Base-by-base conservation (phyloP, 805 yeast species). In the Cyberlindnera nakhonratchasimensis region DNA sequence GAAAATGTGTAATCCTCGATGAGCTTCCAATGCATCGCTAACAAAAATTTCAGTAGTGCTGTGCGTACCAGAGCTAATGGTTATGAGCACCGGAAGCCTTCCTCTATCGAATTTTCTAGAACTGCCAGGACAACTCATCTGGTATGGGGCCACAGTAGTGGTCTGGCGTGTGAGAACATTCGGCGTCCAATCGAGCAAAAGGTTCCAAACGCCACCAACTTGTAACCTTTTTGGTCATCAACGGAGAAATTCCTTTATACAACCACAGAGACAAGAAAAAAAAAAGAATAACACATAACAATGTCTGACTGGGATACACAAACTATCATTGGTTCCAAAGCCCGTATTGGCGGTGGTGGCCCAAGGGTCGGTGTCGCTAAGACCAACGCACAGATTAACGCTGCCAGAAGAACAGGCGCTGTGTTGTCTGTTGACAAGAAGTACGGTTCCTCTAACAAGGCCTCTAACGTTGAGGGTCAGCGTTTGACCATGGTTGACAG, bases 341-440 rank as follows among this genome's bases (percentile, higher is more conserved):
- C 93, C 54, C 80, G 91, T 67, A 76, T 82, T 43, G 96, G 96
- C 45, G 86, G 87, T 33, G 79, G 86, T 45, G 96, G 95, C 28
- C 96, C 96, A 54, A 79, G 88, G 62, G 82, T 85, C 52, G 74
- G 72, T 28, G 96, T 90, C 30, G 95, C 96, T 36, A 82, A 82
- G 62, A 72, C 91, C 11, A 71, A 75, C 40, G 77, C 83, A 34
- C 86, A 83, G 58, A 72, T 93, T 61, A 93, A 93, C 64, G 95
- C 88, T 22, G 99, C 99, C 40, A 82, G 96, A 72, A 83, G 99
- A 74, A 64, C 82, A 18, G 99, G 99, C 51, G 75, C 79, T 41
- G 91, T 93, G 41, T 75, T 93, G 29, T 79, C 95, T 33, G 90
- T 90, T 33, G 99, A 91, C 65, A 91, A 91, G 79, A 93, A 91